Evolutionary conservation across 306 rosid genomes (phyloP), one percentile per base, ranked within the genome.

Genomic region (Purshia tridentata): DNA sequence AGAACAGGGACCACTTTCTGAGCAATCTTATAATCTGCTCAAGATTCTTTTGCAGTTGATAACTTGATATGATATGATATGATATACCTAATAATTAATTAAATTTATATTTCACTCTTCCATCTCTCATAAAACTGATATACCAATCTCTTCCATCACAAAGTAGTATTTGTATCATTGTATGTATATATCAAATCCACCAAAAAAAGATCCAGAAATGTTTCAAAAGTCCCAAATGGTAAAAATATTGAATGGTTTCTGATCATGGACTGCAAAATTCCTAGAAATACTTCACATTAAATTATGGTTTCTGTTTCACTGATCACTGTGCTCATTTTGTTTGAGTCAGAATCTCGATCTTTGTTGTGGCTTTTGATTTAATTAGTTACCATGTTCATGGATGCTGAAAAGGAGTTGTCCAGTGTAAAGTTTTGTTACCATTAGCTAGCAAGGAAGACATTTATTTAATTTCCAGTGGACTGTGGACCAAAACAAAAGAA

Each of bases 1-100:
- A 52, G 66, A 39, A 11, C 59, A 23, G 66, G 86, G 85, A 85
- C 86, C 88, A 83, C 85, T 58, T 72, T 83, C 76, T 81, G 41
- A 51, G 59, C 77, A 57, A 35, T 70, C 22, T 48, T 66, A 67
- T 74, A 81, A 72, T 79, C 84, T 73, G 53, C 70, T 67, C 70
- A 23, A 66, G 59, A 46, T 44, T 66, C 67, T 23, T 61, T 71
- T 10, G 46, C 37, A 15, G 69, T 72, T 23, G 57, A 72, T 57
- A 23, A 16, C 66, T 56, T 45, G 55, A 16, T 23, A 20, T 56
- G 65, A 42, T 47, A 13, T 16, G 23, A 53, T 63, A 63, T 42
- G 50, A 63, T 41, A 55, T 52, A 40, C 48, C 12, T n/a, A n/a
- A 37, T 40, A 50, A 53, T 39, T 39, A 53, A 54, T 53, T 19